phyloP scores from a whole-genome alignment of 768 basidiomycete species.

The Xerocomellus amylosporus region DNA sequence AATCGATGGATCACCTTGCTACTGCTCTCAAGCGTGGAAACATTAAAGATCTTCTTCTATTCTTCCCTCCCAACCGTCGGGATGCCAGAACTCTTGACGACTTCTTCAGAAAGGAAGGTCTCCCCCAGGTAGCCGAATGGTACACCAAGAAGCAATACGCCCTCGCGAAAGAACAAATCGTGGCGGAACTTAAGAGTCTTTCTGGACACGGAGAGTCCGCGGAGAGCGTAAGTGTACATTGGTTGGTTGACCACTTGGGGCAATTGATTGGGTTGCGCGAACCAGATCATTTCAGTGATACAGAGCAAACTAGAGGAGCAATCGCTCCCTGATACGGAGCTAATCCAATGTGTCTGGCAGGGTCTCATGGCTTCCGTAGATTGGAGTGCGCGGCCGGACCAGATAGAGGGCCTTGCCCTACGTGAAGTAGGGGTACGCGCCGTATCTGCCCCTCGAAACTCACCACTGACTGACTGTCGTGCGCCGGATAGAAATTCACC shows the following conservation, averaged over 20 bases:
- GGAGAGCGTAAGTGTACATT: conserved; percentile 54
- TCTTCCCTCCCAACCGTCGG: conserved; percentile 86
- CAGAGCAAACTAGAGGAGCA: conserved; percentile 70
- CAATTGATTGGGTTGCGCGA: conserved; percentile 11
- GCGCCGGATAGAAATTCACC: conserved; percentile 65
- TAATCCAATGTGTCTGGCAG: conserved; percentile 89
- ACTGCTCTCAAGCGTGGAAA: conserved; percentile 78
- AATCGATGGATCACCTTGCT: conserved; percentile 88
- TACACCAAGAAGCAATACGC: conserved; percentile 88
- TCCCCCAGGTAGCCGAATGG: conserved; percentile 87
- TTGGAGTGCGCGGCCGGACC: conserved; percentile 86
- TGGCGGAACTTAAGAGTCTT: conserved; percentile 65
- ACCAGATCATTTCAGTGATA: conserved; percentile 73
- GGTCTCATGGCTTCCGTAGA: conserved; percentile 86
- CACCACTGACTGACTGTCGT: not conserved
- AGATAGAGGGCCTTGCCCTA: conserved; percentile 85
- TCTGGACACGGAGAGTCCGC: conserved; percentile 65
- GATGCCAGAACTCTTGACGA: conserved; percentile 73
- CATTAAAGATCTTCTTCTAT: conserved; percentile 78
- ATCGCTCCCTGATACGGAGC: conserved; percentile 81
- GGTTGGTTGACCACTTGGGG: not conserved
- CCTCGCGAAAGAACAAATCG: conserved; percentile 74
- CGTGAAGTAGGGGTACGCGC: conserved; percentile 79
- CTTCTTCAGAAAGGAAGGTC: conserved; percentile 78
- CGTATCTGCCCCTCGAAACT: not conserved